phyloP scores from a whole-genome alignment of 768 basidiomycete species.

The Suillus alpinus region DNA sequence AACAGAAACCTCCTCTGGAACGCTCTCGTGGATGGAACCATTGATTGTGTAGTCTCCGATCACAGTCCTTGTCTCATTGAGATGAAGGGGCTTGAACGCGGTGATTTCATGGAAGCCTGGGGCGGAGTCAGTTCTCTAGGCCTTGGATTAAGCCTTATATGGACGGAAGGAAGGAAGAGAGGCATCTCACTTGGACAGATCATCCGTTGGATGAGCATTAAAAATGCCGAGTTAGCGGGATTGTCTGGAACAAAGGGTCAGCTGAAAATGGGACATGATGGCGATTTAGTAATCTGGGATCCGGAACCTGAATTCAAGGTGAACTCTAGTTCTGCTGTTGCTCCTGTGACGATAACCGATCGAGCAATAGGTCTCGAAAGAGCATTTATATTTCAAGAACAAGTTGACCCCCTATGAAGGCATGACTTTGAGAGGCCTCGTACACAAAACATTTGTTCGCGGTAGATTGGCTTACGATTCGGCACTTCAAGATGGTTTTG shows the following conservation, averaged over 20 bases:
- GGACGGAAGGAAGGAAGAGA: constrained; percentile 68
- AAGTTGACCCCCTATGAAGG: constrained; percentile 91
- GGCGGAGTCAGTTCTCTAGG: constrained; percentile 93
- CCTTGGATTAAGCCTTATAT: constrained; percentile 82
- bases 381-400: constrained; percentile 84
- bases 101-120: constrained; percentile 89
- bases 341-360: constrained; percentile 6
- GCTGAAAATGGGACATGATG: constrained; percentile 73
- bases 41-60: constrained; percentile 94
- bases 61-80: constrained; percentile 87
- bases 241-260: constrained; percentile 68
- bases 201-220: constrained; percentile 67
- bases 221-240: constrained; percentile 78
- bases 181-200: constrained; percentile 60
- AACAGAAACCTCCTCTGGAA: constrained; percentile 82
- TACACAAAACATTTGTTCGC: constrained; percentile 74
- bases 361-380: constrained; percentile 61
- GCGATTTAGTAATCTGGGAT: constrained; percentile 87
- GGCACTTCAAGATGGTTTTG: constrained; percentile 28
- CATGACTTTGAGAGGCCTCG: constrained; percentile 60
- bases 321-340: constrained; percentile 7
- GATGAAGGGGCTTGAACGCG: constrained; percentile 74
- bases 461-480: constrained; percentile 66
- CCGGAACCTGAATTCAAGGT: constrained; percentile 49
- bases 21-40: constrained; percentile 75